phyloP scores from a whole-genome alignment of 495 filamentous ascomycete genomes.

The Neurospora sp. region DNA sequence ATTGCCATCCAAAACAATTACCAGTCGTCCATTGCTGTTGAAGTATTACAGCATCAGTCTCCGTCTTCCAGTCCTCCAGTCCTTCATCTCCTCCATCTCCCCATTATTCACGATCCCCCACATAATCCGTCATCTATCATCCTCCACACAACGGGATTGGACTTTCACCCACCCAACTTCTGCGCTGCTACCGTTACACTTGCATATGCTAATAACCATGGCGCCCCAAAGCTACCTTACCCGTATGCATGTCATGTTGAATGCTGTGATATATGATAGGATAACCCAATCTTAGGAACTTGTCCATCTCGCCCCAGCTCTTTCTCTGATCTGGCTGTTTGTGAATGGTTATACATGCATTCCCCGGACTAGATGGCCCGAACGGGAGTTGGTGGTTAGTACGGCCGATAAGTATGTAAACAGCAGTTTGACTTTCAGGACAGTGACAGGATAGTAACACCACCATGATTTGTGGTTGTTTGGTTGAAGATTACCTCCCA shows the following conservation, averaged over 20 bases:
- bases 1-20: background rate
- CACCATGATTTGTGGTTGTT: background rate
- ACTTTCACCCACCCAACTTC: background rate
- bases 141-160: background rate
- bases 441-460: background rate
- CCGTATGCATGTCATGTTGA: background rate
- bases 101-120: background rate
- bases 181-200: background rate
- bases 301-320: background rate
- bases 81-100: background rate
- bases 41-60: background rate
- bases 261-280: background rate
- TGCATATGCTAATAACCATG: background rate
- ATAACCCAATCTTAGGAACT: background rate
- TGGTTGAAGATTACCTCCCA: background rate
- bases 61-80: background rate
- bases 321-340: background rate
- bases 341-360: background rate
- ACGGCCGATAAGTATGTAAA: background rate
- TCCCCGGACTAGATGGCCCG: background rate
- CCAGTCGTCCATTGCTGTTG: background rate
- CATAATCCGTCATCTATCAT: background rate
- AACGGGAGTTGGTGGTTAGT: background rate
- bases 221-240: background rate
- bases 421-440: background rate